Base-by-base conservation (phyloP, 768 basidiomycete genomes). In the Mycena chlorophos region DNA sequence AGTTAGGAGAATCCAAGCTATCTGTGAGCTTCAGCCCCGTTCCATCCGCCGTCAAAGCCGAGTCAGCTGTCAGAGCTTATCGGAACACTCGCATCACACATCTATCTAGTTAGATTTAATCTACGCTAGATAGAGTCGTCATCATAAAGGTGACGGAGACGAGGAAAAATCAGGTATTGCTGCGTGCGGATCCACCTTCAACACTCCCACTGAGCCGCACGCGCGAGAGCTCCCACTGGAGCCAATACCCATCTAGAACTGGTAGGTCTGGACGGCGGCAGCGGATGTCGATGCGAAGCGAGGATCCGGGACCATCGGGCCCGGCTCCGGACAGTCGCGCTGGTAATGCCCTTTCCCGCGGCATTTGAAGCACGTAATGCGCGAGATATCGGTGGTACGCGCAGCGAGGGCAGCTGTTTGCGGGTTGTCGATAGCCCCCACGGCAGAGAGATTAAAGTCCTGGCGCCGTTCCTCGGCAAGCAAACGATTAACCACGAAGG, bases 271-370 rank as follows among this genome's bases (percentile, higher is more conserved):
- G 29, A 28, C 22, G 23, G 6, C 5, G n/a, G 49, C 55, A 48
- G 19, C 19, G n/a, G 47, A 10, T 13, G 47, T 25, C 14, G 49
- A n/a, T 14, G 14, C 31, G 25, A 8, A 5, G 17, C 26, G 20
- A 29, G 10, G n/a, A n/a, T 6, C 14, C 12, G 54, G 19, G n/a
- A 55, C 49, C 8, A 57, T 49, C 25, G 55, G 43, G 29, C 49
- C 55, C 27, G 55, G 55, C 45, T 52, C 49, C 17, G 55, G 30
- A 43, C 55, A 57, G 19, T 57, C 28, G 55, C 28, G 50, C 55
- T 57, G 55, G 51, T 47, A 57, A 23, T 51, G 55, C 1, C 55
- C 55, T 1, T 51, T 22, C 50, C 52, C 47, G 49, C 38, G 49
- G 55, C 55, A 57, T 17, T 52, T 52, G 20, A 22, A 57, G 20